These are phyloP conservation scores for Dicorynia guianensis DNA, from an alignment of 306 rosid species.

Conservation along the genomic window DNA sequence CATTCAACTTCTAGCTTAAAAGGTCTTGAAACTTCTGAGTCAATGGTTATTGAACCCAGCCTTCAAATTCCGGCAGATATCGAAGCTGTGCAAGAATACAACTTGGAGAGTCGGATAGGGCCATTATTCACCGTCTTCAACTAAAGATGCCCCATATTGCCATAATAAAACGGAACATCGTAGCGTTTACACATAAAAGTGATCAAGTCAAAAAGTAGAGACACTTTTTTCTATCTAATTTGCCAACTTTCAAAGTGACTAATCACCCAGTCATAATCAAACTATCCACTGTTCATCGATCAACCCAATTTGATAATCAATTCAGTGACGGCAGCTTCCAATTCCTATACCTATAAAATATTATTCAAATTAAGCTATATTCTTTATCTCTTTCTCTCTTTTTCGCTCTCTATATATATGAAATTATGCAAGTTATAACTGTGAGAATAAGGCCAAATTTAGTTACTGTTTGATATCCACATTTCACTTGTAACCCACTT, in stretches of 20 bases:
- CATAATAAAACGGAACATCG: too few relatives aligned
- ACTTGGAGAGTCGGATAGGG: background rate
- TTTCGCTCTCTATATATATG: too few relatives aligned
- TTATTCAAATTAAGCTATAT: too few relatives aligned
- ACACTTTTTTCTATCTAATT: background rate
- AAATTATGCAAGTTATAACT: background rate
- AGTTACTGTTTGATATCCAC: background rate
- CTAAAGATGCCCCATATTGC: too few relatives aligned
- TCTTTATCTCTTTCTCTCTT: too few relatives aligned
- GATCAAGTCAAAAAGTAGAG: constrained; percentile 9
- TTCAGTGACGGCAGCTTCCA: too few relatives aligned
- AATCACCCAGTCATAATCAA: constrained; percentile 1
- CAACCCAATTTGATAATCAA: too few relatives aligned
- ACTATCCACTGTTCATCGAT: background rate
- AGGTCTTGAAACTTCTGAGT: background rate
- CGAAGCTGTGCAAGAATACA: too few relatives aligned
- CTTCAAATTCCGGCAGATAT: constrained; percentile 12
- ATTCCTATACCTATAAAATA: too few relatives aligned
- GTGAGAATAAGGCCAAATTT: background rate
- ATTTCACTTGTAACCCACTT: background rate
- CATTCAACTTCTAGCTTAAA: too few relatives aligned
- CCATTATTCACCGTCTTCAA: background rate
- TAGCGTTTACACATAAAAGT: constrained; percentile 19
- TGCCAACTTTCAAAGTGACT: background rate
- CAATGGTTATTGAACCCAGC: background rate